Evolutionary conservation across 257 asterid genomes (phyloP).

Genomic region (Scutellaria galericulata): DNA sequence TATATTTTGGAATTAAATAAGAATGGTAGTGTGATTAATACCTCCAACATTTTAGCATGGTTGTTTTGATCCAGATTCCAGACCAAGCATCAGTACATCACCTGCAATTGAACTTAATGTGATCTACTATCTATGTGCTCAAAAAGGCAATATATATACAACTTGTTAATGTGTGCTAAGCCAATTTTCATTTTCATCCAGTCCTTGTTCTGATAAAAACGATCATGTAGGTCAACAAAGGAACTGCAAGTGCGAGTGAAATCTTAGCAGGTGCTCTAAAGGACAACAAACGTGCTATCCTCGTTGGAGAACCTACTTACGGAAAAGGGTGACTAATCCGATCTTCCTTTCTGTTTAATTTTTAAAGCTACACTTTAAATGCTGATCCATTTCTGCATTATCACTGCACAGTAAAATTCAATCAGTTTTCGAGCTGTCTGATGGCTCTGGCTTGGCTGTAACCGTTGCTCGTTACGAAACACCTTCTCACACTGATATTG

Average conservation of each 20-base stretch:
- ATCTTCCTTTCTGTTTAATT: slow-evolving; percentile 7
- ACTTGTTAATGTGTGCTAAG: neutral
- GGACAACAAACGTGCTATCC: slow-evolving; percentile 90
- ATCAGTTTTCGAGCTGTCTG: slow-evolving; percentile 92
- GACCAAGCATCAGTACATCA: too few species aligned
- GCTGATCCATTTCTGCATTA: slow-evolving; percentile 24
- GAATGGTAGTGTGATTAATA: too few species aligned
- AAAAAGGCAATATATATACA: neutral
- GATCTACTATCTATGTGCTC: neutral
- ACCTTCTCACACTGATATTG: slow-evolving; percentile 88
- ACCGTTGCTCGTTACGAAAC: slow-evolving; percentile 98
- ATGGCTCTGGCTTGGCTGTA: slow-evolving; percentile 96
- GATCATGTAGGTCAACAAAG: slow-evolving; percentile 78
- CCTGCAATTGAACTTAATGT: too few species aligned
- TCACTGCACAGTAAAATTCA: slow-evolving; percentile 76
- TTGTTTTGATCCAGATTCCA: too few species aligned
- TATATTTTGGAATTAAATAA: too few species aligned
- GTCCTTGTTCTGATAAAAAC: slow-evolving; percentile 8
- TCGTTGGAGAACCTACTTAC: slow-evolving; percentile 88
- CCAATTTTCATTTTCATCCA: neutral
- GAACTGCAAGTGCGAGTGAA: slow-evolving; percentile 99
- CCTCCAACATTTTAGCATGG: too few species aligned
- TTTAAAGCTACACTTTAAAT: neutral
- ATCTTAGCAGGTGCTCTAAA: slow-evolving; percentile 95
- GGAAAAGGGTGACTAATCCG: slow-evolving; percentile 80